Conservation (phyloP, 179 eudicot genomes). For the Silene noctiflora region DNA sequence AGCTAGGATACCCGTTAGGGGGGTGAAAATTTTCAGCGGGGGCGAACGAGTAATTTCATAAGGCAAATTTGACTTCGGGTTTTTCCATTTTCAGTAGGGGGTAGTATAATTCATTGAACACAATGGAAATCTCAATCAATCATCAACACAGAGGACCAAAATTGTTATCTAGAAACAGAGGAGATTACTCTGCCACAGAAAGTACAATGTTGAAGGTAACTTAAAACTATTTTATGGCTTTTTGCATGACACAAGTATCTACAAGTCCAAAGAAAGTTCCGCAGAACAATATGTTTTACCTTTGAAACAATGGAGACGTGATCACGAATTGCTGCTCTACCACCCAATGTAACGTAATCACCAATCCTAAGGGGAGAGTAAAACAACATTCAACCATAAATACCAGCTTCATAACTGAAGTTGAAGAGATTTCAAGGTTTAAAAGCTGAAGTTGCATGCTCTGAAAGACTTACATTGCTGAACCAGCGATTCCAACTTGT, state of each 20-base stretch:
- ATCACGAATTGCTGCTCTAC: slow-evolving; percentile 84
- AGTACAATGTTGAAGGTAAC: background rate
- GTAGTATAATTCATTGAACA: too few relatives aligned
- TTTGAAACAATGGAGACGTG: slow-evolving; percentile 76
- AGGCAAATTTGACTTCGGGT: too few relatives aligned
- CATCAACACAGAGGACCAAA: too few relatives aligned
- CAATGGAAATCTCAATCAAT: too few relatives aligned
- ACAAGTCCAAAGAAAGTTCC: background rate
- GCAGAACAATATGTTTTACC: slow-evolving; percentile 35
- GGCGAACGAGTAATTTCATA: too few relatives aligned
- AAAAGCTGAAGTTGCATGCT: background rate
- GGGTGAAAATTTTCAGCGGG: too few relatives aligned
- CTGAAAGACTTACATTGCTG: slow-evolving; percentile 56
- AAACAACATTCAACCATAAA: slow-evolving; percentile 9
- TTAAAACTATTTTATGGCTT: background rate
- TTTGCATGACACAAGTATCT: background rate
- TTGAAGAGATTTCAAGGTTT: slow-evolving; percentile 1
- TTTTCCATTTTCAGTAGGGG: too few relatives aligned
- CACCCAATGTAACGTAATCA: slow-evolving; percentile 81
- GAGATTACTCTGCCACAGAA: background rate
- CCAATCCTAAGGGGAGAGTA: slow-evolving; percentile 49
- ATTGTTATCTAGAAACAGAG: background rate
- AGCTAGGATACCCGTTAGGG: too few relatives aligned
- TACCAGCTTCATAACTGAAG: background rate
- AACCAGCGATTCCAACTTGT: slow-evolving; percentile 94